Base-by-base conservation (phyloP, 2,329 filamentous ascomycete species). In the Knoxdaviesia capensis region DNA sequence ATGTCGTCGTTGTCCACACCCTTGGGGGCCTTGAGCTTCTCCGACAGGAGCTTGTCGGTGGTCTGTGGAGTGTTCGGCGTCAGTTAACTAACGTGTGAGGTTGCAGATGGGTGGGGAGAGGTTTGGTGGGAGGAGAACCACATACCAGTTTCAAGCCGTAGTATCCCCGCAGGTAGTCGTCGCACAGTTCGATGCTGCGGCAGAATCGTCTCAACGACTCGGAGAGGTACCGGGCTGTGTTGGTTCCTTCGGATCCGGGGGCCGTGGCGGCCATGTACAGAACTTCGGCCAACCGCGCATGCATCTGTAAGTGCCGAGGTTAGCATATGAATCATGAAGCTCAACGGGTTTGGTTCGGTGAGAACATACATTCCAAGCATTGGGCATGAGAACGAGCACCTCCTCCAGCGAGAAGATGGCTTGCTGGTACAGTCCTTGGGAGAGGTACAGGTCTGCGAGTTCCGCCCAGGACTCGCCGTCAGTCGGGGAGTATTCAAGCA, bases 401-500 rank as follows among this genome's bases (percentile, higher is more conserved):
- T 98, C 90, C 57, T 98, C 90, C 38, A 94, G 63, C 46, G 85
- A 80, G 58, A 80, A 94, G 41, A 94, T 76, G 35, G 86, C 82
- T 58, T 96, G 88, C 9, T 77, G 63, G 53, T 81, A 85, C 51
- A 88, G 61, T 1, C 80, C 84, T 54, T 88, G 80, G 20, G 69
- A 68, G 31, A 86, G 68, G 59, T 98, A 96, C 46, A 94, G 62
- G 55, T 94, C 85, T 42, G 83, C 75, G 50, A 96, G 66, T 62
- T 98, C 90, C 41, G 84, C 74, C 90, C 90, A 98, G 7, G 82
- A 78, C 63, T 98, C 90, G 5, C 80, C 77, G 61, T 98, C 90
- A 2, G 83, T 94, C 2, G 90, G 87, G 42, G 78, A 81, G 46
- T 80, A 77, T 54, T 92, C 81, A 39, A 98, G 64, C 31, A 96